Percentiles rank a stretch among this genome's conserved stretches.
Conservation (phyloP, 129 eudicot species). For the Ambrosia artemisiifolia region DNA sequence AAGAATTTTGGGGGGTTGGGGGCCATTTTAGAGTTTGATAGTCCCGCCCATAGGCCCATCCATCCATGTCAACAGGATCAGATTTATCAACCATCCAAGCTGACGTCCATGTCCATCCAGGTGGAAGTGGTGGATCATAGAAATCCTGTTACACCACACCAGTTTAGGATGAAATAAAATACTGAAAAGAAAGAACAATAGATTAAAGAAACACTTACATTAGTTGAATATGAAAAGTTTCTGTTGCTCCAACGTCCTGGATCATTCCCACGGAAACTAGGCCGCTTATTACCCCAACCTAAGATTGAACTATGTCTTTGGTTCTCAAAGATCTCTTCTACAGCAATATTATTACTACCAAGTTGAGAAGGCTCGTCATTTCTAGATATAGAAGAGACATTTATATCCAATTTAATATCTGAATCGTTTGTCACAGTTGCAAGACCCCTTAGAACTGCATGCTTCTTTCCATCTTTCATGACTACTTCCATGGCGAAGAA, state of each 20-base stretch:
- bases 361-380: constrained; percentile 28
- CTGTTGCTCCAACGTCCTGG: constrained; percentile 64
- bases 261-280: constrained; percentile 43
- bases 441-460: constrained; percentile 84
- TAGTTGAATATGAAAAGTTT: constrained; percentile 45
- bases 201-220: constrained; percentile 30
- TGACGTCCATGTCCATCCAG: constrained; percentile 59
- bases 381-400: constrained; percentile 39
- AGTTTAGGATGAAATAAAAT: not conserved
- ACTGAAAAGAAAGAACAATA: not conserved
- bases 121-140: constrained; percentile 58
- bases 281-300: constrained; percentile 52
- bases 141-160: constrained; percentile 31
- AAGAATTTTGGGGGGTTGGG: constrained; percentile 47
- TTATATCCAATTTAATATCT: constrained; percentile 61
- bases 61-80: constrained; percentile 51
- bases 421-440: constrained; percentile 71
- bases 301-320: constrained; percentile 45
- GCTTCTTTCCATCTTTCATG: constrained; percentile 83
- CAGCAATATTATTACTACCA: constrained; percentile 20
- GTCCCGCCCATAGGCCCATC: constrained; percentile 65
- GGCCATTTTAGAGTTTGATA: constrained; percentile 53
- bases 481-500: constrained; percentile 77
- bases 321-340: constrained; percentile 61
- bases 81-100: constrained; percentile 54